Evolutionary conservation across 2,329 filamentous ascomycete species (phyloP), one percentile per base, ranked within the genome.

Genomic region (Ilyonectria sp.): DNA sequence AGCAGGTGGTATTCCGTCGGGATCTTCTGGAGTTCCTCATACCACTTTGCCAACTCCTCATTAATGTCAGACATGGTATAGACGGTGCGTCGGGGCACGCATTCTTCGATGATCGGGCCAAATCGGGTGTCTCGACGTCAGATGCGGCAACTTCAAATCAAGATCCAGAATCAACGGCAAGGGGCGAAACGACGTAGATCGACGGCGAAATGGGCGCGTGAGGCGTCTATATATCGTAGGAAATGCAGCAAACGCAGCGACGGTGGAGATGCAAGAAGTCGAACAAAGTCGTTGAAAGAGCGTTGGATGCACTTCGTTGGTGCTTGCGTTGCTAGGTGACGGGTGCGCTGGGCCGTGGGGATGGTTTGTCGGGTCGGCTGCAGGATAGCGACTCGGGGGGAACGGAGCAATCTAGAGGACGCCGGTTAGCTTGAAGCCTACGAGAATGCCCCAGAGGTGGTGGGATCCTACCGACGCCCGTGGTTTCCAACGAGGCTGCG

Each of bases 1-100:
- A 94, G 87, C 59, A 93, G 84, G 75, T 94, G 92, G 26, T 84
- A 81, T 15, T 86, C 80, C n/a, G 78, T 47, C 3, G 83, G 82
- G n/a, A 87, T 79, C 31, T 79, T 76, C 52, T 82, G 80, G 2
- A 86, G 77, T 65, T 84, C 81, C 67, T 83, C 80, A 68, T 81
- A 85, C 77, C 82, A 84, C 60, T 80, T 77, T 19, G 75, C 79
- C 60, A 86, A 79, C 71, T 84, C 80, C 68, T 85, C 82, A 47
- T 78, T 76, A 47, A 77, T 63, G 49, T 78, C 75, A 54, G 79
- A 78, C 84, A 85, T 86, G 59, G 65, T 79, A 63, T 69, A 52
- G 67, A 43, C 40, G 52, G 56, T 26, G 40, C 60, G 26, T 50
- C 50, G 44, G 46, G 66, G 62, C 58, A 60, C 62, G 62, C 75